Conservation (phyloP, 2,329 filamentous ascomycete genomes). For the Colletotrichum karsti region DNA sequence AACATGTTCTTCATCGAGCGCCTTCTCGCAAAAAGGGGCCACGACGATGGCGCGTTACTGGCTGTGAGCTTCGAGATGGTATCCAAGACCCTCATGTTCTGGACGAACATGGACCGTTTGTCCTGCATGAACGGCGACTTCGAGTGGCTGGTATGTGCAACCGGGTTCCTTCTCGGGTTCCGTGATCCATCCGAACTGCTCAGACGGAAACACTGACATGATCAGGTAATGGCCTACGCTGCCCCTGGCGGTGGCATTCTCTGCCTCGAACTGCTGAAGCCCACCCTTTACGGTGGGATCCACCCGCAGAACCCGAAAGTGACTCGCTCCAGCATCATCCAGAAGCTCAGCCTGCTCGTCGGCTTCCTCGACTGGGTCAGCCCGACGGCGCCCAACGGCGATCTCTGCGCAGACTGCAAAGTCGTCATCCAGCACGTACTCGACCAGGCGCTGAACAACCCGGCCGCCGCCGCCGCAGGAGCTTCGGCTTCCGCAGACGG, state of each 20-base stretch:
- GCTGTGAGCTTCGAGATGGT: constrained; percentile 57
- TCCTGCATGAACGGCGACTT: constrained; percentile 50
- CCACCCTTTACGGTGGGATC: constrained; percentile 36
- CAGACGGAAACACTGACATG: neutral
- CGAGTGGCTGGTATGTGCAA: constrained; percentile 55
- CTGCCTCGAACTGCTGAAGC: constrained; percentile 58
- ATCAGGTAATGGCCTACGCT: constrained; percentile 57
- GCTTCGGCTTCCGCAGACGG: constrained; percentile 19
- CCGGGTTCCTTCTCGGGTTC: too few relatives aligned
- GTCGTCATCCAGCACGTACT: constrained; percentile 59
- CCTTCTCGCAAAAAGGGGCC: constrained; percentile 56
- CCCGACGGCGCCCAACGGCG: constrained; percentile 55
- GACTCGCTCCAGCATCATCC: constrained; percentile 57
- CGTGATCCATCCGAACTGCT: neutral
- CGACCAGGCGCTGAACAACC: constrained; percentile 55
- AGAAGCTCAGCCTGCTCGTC: constrained; percentile 59
- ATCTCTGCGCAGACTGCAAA: constrained; percentile 55
- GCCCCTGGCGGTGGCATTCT: constrained; percentile 59
- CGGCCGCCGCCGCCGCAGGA: constrained; percentile 29
- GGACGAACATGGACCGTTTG: constrained; percentile 59
- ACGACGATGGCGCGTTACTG: constrained; percentile 47
- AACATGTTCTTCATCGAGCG: constrained; percentile 68
- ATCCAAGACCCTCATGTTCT: constrained; percentile 52
- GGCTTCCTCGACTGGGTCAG: constrained; percentile 61
- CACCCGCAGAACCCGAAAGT: constrained; percentile 44